phyloP scores from a whole-genome alignment of 2,329 filamentous ascomycete genomes.

The Aurifilum marmelostoma region DNA sequence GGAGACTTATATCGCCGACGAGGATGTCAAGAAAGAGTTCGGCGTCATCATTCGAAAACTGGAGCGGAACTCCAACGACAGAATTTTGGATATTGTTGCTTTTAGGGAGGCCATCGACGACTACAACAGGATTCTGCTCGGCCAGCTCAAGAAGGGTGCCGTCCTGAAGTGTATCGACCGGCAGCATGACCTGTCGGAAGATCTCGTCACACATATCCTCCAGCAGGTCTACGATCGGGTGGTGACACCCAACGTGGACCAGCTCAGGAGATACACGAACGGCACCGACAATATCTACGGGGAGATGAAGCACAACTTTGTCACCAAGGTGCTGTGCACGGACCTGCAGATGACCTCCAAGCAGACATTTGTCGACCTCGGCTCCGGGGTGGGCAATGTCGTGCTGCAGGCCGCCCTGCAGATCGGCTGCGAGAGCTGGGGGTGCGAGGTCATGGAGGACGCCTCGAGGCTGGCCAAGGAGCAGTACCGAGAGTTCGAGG shows the following conservation, averaged over 20 bases:
- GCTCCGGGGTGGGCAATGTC: slow-evolving; percentile 95
- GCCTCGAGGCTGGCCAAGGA: slow-evolving; percentile 80
- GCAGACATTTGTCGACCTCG: slow-evolving; percentile 90
- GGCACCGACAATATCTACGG: slow-evolving; percentile 95
- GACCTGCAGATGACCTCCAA: slow-evolving; percentile 77
- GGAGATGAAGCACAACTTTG: slow-evolving; percentile 83
- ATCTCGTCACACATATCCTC: slow-evolving; percentile 78
- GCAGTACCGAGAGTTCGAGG: slow-evolving; percentile 80
- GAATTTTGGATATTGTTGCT: slow-evolving; percentile 64
- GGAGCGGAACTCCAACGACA: slow-evolving; percentile 71
- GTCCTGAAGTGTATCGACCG: slow-evolving; percentile 73
- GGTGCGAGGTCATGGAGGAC: slow-evolving; percentile 94
- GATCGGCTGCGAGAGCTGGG: slow-evolving; percentile 92
- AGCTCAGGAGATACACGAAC: slow-evolving; percentile 82
- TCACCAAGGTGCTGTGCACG: slow-evolving; percentile 77
- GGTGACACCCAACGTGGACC: slow-evolving; percentile 85
- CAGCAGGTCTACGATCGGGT: slow-evolving; percentile 89
- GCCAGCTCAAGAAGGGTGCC: slow-evolving; percentile 69
- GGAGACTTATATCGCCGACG: slow-evolving; percentile 76
- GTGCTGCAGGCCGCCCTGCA: slow-evolving; percentile 92
- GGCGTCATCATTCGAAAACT: slow-evolving; percentile 76
- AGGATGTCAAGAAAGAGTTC: slow-evolving; percentile 61
- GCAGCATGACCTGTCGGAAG: slow-evolving; percentile 70
- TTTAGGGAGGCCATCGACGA: slow-evolving; percentile 74
- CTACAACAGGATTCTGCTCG: slow-evolving; percentile 74